phyloP scores from a whole-genome alignment of 805 yeast genomes.

The Henningerozyma blattae region DNA sequence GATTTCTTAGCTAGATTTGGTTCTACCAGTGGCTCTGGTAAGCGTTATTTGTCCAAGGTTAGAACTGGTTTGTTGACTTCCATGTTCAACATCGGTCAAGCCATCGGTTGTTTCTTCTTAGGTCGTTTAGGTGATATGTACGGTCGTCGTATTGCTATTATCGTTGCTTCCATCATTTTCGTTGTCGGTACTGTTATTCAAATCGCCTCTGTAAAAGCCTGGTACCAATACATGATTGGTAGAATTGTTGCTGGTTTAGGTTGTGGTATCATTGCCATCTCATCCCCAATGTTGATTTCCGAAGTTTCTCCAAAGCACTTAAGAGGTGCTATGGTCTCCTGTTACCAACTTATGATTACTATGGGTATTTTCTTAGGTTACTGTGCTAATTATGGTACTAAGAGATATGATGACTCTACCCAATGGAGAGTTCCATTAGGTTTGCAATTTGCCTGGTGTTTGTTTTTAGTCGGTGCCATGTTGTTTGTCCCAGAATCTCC shows the following conservation, averaged over 20 bases:
- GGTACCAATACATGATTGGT: constrained; percentile 69
- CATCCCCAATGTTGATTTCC: constrained; percentile 62
- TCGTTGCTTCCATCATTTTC: constrained; percentile 48
- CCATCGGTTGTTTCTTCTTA: constrained; percentile 55
- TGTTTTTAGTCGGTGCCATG: constrained; percentile 29
- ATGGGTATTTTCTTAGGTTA: constrained; percentile 70
- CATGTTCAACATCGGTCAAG: constrained; percentile 65
- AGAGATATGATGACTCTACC: constrained; percentile 29
- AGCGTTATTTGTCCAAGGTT: constrained; percentile 16
- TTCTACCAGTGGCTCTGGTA: constrained; percentile 23
- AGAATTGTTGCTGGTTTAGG: constrained; percentile 62
- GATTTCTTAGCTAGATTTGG: constrained; percentile 43
- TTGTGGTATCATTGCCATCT: constrained; percentile 66
- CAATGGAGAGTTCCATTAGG: constrained; percentile 75
- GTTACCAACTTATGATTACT: constrained; percentile 64
- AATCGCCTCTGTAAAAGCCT: constrained; percentile 39
- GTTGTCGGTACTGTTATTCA: constrained; percentile 59
- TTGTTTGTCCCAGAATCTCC: constrained; percentile 67
- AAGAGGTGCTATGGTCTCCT: constrained; percentile 64
- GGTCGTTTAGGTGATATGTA: constrained; percentile 47
- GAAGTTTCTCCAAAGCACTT: constrained; percentile 29
- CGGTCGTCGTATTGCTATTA: constrained; percentile 56
- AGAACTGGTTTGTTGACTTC: constrained; percentile 25
- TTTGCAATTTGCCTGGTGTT: constrained; percentile 39
- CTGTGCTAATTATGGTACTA: constrained; percentile 60